Evolutionary conservation across 768 basidiomycete genomes (phyloP), one percentile per base, ranked within the genome.

Genomic region (Lactarius sp.): DNA sequence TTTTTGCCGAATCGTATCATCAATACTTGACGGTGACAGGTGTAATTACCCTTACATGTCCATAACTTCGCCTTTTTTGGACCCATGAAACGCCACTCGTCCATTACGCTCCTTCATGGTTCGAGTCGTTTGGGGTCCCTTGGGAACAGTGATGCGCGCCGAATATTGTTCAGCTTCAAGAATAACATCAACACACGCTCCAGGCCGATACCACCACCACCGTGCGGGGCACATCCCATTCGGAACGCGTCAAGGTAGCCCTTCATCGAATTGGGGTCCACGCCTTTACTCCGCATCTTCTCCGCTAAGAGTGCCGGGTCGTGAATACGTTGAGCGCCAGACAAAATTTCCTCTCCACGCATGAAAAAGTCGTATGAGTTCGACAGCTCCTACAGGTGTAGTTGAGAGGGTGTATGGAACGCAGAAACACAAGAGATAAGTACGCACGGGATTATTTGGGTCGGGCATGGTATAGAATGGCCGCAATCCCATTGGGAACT

Each of bases 331-430:
- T 99, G 97, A 33, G 96, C 97, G 16, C 97, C 97, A 4, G 96
- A 98, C 46, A 98, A 81, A 71, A 99, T 98, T 75, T 99, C 97
- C 77, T 99, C 94, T 12, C 97, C 97, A 37, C 97, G 85, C 96
- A 99, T 98, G 83, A 99, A 98, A 78, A 99, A 98, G 77, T 99
- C 97, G 75, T 98, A 99, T 27, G 97, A 98, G 77, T 98, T 98
- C 56, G 97, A 98, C 46, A 97, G 79, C 8, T 85, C 86, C 89
- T 95, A 70, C 13, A n/a, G 20, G 27, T 34, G n/a, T 33, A 12
- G 27, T 46, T 22, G 53, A 41, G 47, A 58, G 39, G 33, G 34
- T 7, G 16, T 22, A n/a, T 3, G 27, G 27, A 3, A 27, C 27
- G 27, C 27, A 27, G 27, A 61, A 58, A n/a, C 22, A 13, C 52